These are phyloP conservation scores for Talaromyces sp. DNA, from an alignment of 2,329 filamentous ascomycete species.

Conservation along the genomic window DNA sequence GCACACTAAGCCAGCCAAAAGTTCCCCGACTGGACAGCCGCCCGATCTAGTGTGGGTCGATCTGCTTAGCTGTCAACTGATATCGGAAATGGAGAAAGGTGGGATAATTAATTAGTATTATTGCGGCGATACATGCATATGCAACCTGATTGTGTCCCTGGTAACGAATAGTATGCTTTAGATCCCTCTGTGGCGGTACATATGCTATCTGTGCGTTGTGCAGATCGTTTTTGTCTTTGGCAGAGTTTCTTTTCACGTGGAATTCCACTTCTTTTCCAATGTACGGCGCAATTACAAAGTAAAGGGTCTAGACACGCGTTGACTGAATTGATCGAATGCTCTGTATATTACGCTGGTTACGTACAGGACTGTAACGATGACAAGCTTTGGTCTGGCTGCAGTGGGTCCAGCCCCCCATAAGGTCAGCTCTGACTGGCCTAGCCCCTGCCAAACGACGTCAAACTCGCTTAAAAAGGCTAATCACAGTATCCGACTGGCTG, in stretches of 20 bases:
- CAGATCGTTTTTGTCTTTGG: neutral
- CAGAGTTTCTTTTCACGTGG: neutral
- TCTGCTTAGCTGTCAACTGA: too few species aligned
- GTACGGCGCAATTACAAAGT: neutral
- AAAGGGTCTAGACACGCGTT: neutral
- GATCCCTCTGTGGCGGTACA: neutral
- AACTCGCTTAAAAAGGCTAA: neutral
- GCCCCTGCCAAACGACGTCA: neutral
- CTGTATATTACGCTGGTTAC: neutral
- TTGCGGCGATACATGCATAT: neutral
- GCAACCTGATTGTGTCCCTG: neutral
- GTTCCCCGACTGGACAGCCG: too few species aligned
- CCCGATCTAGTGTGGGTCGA: too few species aligned
- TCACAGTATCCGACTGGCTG: neutral
- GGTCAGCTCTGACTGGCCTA: neutral
- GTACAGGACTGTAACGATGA: neutral
- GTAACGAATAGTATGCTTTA: neutral
- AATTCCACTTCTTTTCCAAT: neutral
- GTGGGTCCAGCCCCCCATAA: neutral
- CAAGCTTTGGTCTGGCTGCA: neutral
- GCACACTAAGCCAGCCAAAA: too few species aligned
- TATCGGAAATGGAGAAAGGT: too few species aligned
- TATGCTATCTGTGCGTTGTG: neutral
- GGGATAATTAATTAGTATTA: too few species aligned
- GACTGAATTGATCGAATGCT: neutral